phyloP scores from a whole-genome alignment of 495 filamentous ascomycete species.

The Cudoniella acicularis region DNA sequence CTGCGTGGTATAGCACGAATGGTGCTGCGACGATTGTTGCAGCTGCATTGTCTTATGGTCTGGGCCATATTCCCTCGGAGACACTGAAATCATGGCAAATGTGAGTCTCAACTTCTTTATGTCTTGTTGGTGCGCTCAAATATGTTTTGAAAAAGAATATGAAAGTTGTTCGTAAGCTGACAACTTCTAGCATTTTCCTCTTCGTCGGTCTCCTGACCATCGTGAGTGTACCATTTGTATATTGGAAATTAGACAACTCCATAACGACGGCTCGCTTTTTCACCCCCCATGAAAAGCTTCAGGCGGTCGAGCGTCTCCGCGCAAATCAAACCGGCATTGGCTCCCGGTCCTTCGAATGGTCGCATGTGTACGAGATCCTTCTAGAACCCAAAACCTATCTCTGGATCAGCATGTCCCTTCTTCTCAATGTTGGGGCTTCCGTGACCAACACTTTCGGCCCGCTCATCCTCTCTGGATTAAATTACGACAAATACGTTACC shows the following conservation, averaged over 20 bases:
- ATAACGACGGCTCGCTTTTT: conserved; percentile 52
- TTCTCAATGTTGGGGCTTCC: conserved; percentile 58
- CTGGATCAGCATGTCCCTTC: conserved; percentile 47
- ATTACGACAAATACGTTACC: conserved; percentile 53
- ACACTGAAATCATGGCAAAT: conserved; percentile 58
- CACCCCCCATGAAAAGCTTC: conserved; percentile 41
- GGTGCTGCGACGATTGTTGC: conserved; percentile 62
- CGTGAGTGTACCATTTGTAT: conserved; percentile 44
- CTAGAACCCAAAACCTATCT: conserved; percentile 46
- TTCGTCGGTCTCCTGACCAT: conserved; percentile 57
- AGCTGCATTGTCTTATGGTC: conserved; percentile 55
- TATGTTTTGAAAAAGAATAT: too few relatives aligned
- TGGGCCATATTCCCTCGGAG: conserved; percentile 53
- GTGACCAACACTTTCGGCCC: conserved; percentile 60
- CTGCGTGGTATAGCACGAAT: conserved; percentile 63
- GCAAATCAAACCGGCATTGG: conserved; percentile 56
- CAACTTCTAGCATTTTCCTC: conserved; percentile 58
- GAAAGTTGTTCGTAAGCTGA: not conserved
- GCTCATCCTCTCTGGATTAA: conserved; percentile 56
- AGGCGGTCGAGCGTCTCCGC: conserved; percentile 41
- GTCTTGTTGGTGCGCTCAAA: too few relatives aligned
- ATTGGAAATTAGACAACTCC: conserved; percentile 48
- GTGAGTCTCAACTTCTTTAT: conserved; percentile 30
- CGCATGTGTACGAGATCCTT: conserved; percentile 38
- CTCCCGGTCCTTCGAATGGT: conserved; percentile 48